phyloP scores from a whole-genome alignment of 2,329 filamentous ascomycete species.

The Microsporum audouinii region DNA sequence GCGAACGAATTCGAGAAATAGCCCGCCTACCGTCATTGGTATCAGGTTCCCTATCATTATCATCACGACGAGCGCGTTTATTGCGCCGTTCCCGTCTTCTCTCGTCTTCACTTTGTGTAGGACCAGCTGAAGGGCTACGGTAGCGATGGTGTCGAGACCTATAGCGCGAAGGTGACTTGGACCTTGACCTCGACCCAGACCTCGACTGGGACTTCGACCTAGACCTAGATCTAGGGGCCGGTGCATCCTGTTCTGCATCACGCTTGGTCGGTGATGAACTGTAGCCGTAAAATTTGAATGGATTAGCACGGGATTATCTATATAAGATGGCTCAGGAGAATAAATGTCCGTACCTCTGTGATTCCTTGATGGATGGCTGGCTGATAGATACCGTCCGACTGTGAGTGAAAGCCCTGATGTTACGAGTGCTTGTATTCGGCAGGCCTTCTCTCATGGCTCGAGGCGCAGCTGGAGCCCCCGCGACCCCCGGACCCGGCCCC shows the following conservation, averaged over 20 bases:
- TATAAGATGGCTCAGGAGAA: background rate
- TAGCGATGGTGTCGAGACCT: slow-evolving; percentile 35
- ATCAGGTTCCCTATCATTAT: slow-evolving; percentile 27
- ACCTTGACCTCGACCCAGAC: slow-evolving; percentile 21
- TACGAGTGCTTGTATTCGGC: slow-evolving; percentile 66
- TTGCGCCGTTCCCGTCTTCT: slow-evolving; percentile 23
- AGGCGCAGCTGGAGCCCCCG: slow-evolving; percentile 75
- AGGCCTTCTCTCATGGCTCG: slow-evolving; percentile 88
- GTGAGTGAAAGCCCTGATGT: slow-evolving; percentile 41
- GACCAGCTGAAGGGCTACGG: slow-evolving; percentile 36
- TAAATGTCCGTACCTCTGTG: slow-evolving; percentile 22
- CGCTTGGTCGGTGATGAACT: background rate
- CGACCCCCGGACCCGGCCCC: slow-evolving; percentile 52
- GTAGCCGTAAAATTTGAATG: background rate
- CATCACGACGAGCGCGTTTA: slow-evolving; percentile 26
- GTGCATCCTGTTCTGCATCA: background rate
- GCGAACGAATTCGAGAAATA: slow-evolving; percentile 42
- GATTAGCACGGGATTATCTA: background rate
- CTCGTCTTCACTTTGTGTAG: slow-evolving; percentile 24
- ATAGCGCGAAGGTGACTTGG: slow-evolving; percentile 9
- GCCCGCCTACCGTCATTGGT: slow-evolving; percentile 12
- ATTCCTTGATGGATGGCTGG: slow-evolving; percentile 12
- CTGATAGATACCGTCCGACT: background rate
- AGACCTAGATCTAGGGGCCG: slow-evolving; percentile 11
- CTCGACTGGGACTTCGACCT: slow-evolving; percentile 31